phyloP scores from a whole-genome alignment of 164 flowering plant species.

The Macadamia integrifolia region DNA sequence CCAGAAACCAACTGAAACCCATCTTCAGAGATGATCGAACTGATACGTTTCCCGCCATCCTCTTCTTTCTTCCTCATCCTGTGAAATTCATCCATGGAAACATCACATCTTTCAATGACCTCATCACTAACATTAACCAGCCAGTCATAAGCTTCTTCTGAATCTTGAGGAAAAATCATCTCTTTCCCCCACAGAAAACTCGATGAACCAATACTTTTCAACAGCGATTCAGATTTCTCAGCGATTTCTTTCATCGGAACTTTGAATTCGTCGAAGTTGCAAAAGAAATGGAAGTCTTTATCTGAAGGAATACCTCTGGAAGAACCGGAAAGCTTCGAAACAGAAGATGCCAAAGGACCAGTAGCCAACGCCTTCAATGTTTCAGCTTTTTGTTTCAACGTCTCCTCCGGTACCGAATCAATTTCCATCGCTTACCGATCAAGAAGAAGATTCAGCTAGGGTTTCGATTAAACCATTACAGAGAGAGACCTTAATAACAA shows the following conservation, averaged over 20 bases:
- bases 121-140: conserved; percentile 67
- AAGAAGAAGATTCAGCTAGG: background rate
- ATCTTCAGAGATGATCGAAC: conserved; percentile 18
- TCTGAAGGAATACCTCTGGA: conserved; percentile 51
- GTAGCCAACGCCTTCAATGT: conserved; percentile 21
- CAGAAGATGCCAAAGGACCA: conserved; percentile 44
- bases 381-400: conserved; percentile 23
- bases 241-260: conserved; percentile 45
- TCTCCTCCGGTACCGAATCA: conserved; percentile 5
- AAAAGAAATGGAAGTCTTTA: conserved; percentile 74
- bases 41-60: conserved; percentile 21
- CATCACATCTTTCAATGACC: conserved; percentile 57
- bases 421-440: conserved; percentile 10
- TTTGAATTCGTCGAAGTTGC: conserved; percentile 75
- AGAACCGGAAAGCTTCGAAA: conserved; percentile 53
- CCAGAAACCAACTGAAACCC: conserved; percentile 85
- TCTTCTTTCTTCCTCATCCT: conserved; percentile 40
- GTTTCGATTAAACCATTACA: background rate
- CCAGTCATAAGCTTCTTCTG: conserved; percentile 62
- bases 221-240: conserved; percentile 29
- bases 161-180: conserved; percentile 33
- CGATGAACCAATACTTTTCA: conserved; percentile 41
- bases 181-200: conserved; percentile 27
- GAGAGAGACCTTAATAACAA: no score
- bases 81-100: conserved; percentile 62